These are phyloP conservation scores for Pseudogymnoascus sp. DNA, from an alignment of 2,329 filamentous ascomycete species.

Conservation along the genomic window DNA sequence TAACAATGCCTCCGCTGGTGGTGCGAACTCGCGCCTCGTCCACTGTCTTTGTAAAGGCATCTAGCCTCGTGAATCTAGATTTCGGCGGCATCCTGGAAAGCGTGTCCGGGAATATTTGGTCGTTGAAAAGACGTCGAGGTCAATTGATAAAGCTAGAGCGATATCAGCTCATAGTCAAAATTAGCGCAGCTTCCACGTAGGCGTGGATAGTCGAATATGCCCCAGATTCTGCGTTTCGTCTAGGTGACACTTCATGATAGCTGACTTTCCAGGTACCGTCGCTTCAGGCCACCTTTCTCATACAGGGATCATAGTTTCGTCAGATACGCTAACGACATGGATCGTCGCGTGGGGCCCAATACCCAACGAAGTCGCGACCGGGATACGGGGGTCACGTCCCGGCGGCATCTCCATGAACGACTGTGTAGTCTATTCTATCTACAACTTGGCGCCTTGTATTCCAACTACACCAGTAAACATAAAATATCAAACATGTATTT, in stretches of 20 bases:
- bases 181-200: conserved; percentile 1
- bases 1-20: conserved; percentile 90
- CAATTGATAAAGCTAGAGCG: not conserved
- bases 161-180: not conserved
- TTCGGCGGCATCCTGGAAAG: conserved; percentile 65
- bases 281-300: conserved; percentile 5
- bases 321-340: conserved; percentile 3
- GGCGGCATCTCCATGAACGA: not conserved
- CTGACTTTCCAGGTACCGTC: not conserved
- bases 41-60: conserved; percentile 98
- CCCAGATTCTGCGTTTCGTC: not conserved
- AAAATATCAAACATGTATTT: not conserved
- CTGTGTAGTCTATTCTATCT: not conserved
- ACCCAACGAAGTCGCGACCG: not conserved
- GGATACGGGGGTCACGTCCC: not conserved
- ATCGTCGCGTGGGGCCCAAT: not conserved
- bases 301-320: conserved; percentile 1
- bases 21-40: conserved; percentile 96
- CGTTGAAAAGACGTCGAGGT: not conserved
- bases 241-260: not conserved
- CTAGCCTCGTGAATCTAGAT: conserved; percentile 90
- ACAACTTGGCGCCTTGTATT: not conserved
- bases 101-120: not conserved
- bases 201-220: conserved; percentile 3
- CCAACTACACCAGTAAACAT: not conserved